Percentiles rank a stretch among this genome's conserved stretches.
These are phyloP conservation scores for Fraxinus latifolia DNA, from an alignment of 305 asterid species.

Conservation along the genomic window DNA sequence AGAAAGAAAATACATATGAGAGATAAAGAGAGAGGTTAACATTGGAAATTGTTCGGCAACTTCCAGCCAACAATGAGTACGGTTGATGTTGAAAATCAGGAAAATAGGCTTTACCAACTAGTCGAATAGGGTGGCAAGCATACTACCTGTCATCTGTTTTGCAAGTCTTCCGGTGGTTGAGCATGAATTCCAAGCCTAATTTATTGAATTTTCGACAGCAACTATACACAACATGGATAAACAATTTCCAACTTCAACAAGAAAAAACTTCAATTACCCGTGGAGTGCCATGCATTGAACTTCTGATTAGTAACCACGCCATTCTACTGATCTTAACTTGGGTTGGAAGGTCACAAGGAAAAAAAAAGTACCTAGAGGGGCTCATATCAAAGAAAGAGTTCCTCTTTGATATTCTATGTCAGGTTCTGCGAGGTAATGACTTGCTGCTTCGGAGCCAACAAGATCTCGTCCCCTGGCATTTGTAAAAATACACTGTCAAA, in stretches of 20 bases:
- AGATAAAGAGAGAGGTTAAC: background rate
- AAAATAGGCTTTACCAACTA: background rate
- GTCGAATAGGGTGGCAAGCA: background rate
- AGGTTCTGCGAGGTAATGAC: conserved; percentile 41
- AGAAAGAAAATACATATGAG: background rate
- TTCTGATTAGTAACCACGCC: conserved; percentile 4
- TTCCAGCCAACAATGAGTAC: background rate
- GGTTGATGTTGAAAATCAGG: background rate
- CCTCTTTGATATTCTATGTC: conserved; percentile 24
- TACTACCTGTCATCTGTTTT: background rate
- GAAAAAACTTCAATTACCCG: conserved; percentile 30
- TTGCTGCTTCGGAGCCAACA: conserved; percentile 64
- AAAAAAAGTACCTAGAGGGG: conserved; percentile 14
- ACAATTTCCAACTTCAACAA: background rate
- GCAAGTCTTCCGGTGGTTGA: background rate
- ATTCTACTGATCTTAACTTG: conserved; percentile 8
- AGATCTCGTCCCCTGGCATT: conserved; percentile 51
- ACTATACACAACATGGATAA: background rate
- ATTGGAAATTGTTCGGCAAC: background rate
- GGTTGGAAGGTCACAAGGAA: conserved; percentile 14
- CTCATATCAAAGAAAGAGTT: conserved; percentile 6
- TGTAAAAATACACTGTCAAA: conserved; percentile 14
- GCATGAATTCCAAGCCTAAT: background rate
- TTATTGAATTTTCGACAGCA: background rate
- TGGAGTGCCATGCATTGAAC: conserved; percentile 13